phyloP scores from a whole-genome alignment of 2,329 filamentous ascomycete genomes.

The Trichoderma simmonsii region DNA sequence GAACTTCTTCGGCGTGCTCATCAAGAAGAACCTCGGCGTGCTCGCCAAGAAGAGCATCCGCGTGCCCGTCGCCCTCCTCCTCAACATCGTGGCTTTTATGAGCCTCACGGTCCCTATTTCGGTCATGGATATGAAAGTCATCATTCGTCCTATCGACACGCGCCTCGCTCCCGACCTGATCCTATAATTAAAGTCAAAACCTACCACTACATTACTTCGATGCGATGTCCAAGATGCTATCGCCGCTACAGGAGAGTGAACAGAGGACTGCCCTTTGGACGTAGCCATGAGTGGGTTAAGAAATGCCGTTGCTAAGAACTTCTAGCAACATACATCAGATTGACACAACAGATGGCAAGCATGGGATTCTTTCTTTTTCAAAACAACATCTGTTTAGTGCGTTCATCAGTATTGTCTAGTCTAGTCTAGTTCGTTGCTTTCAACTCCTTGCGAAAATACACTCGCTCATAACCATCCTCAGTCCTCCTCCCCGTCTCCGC shows the following conservation, averaged over 20 bases:
- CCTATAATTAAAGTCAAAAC: neutral
- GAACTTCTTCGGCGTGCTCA: neutral
- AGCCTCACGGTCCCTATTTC: neutral
- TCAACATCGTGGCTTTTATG: neutral
- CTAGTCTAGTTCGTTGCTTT: neutral
- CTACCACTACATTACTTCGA: neutral
- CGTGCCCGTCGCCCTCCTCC: neutral
- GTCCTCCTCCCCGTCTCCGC: conserved; percentile 29
- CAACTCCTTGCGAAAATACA: conserved; percentile 35
- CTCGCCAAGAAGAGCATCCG: neutral
- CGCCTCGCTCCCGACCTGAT: neutral
- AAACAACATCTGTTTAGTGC: neutral
- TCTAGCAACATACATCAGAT: neutral
- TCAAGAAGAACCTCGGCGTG: neutral
- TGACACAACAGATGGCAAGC: neutral
- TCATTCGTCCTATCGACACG: neutral
- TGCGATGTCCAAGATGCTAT: neutral
- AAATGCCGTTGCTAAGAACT: neutral
- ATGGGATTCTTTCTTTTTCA: neutral
- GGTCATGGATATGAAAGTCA: neutral
- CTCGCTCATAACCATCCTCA: conserved; percentile 34
- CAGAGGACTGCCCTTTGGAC: neutral
- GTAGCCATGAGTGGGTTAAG: neutral
- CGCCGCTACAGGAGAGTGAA: neutral
- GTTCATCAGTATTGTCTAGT: neutral